phyloP scores from a whole-genome alignment of 2,329 filamentous ascomycete genomes.

The Aureobasidium sp. region DNA sequence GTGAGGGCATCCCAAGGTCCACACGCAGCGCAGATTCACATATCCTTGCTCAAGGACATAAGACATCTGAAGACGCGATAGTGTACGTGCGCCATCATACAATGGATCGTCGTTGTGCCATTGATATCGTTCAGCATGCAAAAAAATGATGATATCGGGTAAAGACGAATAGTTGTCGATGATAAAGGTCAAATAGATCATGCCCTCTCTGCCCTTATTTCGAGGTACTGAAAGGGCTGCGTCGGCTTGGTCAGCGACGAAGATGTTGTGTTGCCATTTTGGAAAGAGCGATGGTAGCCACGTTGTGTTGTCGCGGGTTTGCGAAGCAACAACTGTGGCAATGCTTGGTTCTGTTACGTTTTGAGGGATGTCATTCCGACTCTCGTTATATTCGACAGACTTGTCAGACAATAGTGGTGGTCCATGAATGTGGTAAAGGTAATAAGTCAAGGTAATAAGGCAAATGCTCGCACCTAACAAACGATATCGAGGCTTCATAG shows the following conservation, averaged over 20 bases:
- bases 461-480: not conserved
- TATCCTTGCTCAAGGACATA: constrained; percentile 46
- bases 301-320: constrained; percentile 32
- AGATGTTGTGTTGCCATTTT: constrained; percentile 36
- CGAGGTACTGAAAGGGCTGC: constrained; percentile 37
- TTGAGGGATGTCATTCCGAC: too few relatives aligned
- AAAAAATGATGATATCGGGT: constrained; percentile 53
- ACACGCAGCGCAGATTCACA: constrained; percentile 48
- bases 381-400: too few relatives aligned
- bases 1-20: constrained; percentile 45
- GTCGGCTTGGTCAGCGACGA: constrained; percentile 34
- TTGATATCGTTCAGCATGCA: constrained; percentile 52
- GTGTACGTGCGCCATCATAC: constrained; percentile 39
- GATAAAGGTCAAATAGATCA: constrained; percentile 50
- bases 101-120: constrained; percentile 53
- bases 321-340: constrained; percentile 31
- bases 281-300: constrained; percentile 35
- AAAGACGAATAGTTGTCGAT: constrained; percentile 55
- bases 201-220: constrained; percentile 44
- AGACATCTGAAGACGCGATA: constrained; percentile 42
- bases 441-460: not conserved
- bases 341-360: not conserved
- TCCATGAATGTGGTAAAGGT: not conserved
- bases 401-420: not conserved
- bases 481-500: not conserved